phyloP scores from a whole-genome alignment of 1,284 basidiomycete genomes.

The Austropuccinia psidii region DNA sequence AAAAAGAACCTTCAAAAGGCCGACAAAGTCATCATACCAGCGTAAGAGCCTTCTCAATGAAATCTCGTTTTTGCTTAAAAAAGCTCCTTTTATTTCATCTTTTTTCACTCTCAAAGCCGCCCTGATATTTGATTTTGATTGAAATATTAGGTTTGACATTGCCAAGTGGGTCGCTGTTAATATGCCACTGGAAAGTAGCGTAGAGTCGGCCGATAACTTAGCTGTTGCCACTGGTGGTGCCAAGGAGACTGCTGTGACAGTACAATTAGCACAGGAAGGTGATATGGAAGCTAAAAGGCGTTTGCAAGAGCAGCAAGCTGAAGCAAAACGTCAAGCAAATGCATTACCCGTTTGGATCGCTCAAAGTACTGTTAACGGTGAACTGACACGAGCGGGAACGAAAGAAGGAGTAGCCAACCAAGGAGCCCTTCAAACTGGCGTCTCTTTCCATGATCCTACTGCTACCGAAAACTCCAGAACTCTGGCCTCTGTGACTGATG shows the following conservation, averaged over 20 bases:
- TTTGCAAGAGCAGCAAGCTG: slow-evolving; percentile 24
- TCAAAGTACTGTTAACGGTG: slow-evolving; percentile 35
- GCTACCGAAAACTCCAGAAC: neutral
- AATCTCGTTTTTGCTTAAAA: too few species aligned
- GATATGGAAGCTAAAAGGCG: slow-evolving; percentile 27
- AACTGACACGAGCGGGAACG: slow-evolving; percentile 24
- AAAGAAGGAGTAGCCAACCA: neutral
- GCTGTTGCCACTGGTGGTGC: slow-evolving; percentile 36
- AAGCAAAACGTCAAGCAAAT: slow-evolving; percentile 35
- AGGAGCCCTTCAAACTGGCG: neutral
- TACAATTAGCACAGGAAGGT: slow-evolving; percentile 31
- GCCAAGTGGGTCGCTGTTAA: slow-evolving; percentile 31
- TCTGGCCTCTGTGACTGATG: neutral
- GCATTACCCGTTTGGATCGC: slow-evolving; percentile 35
- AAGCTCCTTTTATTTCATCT: too few species aligned
- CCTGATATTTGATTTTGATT: neutral
- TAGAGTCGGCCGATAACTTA: slow-evolving; percentile 24
- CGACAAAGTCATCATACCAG: slow-evolving; percentile 74
- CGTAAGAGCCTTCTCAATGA: slow-evolving; percentile 40
- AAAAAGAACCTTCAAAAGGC: slow-evolving; percentile 77
- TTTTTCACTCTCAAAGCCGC: neutral
- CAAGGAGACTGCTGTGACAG: slow-evolving; percentile 30
- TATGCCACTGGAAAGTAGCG: slow-evolving; percentile 16
- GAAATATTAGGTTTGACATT: slow-evolving; percentile 21
- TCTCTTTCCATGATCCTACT: slow-evolving; percentile 32